phyloP scores from a whole-genome alignment of 768 basidiomycete species.

The Suillus weaverae region DNA sequence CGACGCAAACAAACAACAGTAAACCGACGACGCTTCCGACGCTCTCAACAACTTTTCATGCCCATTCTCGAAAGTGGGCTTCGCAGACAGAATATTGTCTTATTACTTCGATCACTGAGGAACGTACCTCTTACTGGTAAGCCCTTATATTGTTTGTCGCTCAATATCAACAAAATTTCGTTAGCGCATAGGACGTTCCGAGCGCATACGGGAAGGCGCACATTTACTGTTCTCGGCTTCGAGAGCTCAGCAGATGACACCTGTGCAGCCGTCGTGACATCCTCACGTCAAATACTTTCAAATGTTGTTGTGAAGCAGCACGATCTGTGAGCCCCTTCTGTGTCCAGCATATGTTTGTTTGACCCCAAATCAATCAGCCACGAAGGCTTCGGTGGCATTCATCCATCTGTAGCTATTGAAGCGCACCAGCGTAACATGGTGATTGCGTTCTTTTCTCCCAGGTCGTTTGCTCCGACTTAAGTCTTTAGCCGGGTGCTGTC shows the following conservation, averaged over 20 bases:
- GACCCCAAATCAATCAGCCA: conserved; percentile 17
- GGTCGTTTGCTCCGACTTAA: not conserved
- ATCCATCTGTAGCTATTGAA: conserved; percentile 73
- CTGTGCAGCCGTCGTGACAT: conserved; percentile 83
- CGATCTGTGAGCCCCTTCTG: conserved; percentile 43
- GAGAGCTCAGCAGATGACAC: conserved; percentile 95
- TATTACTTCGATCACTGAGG: not conserved
- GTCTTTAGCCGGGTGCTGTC: conserved; percentile 69
- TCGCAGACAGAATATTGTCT: not conserved
- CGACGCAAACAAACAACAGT: not conserved
- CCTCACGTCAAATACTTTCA: conserved; percentile 65
- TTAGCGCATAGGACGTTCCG: not conserved
- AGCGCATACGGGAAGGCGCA: conserved; percentile 8
- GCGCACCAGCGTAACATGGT: conserved; percentile 84
- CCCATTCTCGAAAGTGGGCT: conserved; percentile 1
- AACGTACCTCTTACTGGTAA: not conserved
- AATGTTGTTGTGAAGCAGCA: conserved; percentile 89
- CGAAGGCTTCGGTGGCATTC: conserved; percentile 60
- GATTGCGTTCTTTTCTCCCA: conserved; percentile 6
- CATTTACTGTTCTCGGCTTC: conserved; percentile 69
- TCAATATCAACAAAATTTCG: not conserved
- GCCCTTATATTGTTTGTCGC: not conserved
- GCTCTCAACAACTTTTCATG: not conserved
- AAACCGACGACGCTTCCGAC: conserved; percentile 2
- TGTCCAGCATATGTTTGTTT: not conserved